Percentiles rank a stretch among this genome's conserved stretches.
Conservation (phyloP, 2,329 filamentous ascomycete genomes). For the Talaromyces funiculosus region DNA sequence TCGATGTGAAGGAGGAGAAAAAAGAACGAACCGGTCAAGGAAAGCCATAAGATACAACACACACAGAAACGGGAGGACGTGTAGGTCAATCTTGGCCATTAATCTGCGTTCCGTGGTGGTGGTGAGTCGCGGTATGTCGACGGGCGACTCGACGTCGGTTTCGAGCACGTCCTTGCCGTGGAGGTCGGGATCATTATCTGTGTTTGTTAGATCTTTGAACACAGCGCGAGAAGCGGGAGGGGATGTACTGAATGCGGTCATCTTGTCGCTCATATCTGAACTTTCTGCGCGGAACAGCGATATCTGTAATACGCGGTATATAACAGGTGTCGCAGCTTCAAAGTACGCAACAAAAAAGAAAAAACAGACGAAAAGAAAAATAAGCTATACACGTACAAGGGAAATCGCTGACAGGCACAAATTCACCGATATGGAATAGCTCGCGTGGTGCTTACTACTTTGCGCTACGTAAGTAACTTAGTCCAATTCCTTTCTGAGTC, state of each 20-base stretch:
- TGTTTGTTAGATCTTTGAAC: not conserved
- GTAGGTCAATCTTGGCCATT: slow-evolving; percentile 64
- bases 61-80: slow-evolving; percentile 66
- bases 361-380: not conserved
- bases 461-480: not conserved
- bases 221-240: not conserved
- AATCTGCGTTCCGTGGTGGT: slow-evolving; percentile 54
- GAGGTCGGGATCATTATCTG: not conserved
- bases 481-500: not conserved
- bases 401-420: not conserved
- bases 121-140: slow-evolving; percentile 15
- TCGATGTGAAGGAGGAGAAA: not conserved
- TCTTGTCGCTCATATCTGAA: not conserved
- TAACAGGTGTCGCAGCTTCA: not conserved
- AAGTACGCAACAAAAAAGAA: not conserved
- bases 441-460: not conserved
- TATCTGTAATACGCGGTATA: not conserved
- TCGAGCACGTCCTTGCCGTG: not conserved
- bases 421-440: not conserved
- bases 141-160: not conserved
- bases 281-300: not conserved
- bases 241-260: not conserved
- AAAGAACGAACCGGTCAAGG: slow-evolving; percentile 45
- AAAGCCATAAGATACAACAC: slow-evolving; percentile 68
- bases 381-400: too few relatives aligned